These are phyloP conservation scores for Skeletonema menzelii DNA, from an alignment of 108 stramenopile species.

Conservation along the genomic window DNA sequence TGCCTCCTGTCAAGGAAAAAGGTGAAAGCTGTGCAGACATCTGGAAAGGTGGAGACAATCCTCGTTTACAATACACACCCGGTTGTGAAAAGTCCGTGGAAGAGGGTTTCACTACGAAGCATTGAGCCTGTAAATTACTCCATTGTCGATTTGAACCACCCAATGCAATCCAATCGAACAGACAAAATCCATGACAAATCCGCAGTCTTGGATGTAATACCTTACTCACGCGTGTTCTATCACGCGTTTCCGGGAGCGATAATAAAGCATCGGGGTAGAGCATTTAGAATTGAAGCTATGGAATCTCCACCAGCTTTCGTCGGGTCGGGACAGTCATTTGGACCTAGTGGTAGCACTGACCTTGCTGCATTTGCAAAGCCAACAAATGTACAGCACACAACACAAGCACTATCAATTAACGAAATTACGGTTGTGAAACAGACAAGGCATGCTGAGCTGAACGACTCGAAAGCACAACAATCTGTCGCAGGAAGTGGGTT, in stretches of 20 bases:
- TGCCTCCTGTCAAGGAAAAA: slow-evolving; percentile 15
- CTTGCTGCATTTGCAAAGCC: slow-evolving; percentile 76
- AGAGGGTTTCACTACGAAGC: slow-evolving; percentile 70
- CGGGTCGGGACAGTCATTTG: slow-evolving; percentile 26
- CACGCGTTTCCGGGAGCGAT: slow-evolving; percentile 89
- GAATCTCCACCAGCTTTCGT: slow-evolving; percentile 68
- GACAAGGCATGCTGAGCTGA: slow-evolving; percentile 55
- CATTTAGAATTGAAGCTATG: slow-evolving; percentile 79
- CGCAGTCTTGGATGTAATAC: slow-evolving; percentile 77
- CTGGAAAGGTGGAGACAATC: slow-evolving; percentile 2
- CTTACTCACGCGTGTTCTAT: slow-evolving; percentile 82
- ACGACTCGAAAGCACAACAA: slow-evolving; percentile 3
- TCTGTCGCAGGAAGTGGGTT: slow-evolving; percentile 65
- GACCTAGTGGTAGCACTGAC: slow-evolving; percentile 41
- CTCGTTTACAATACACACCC: slow-evolving; percentile 58
- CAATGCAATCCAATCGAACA: slow-evolving; percentile 63
- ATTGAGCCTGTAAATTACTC: slow-evolving; percentile 79
- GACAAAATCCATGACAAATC: slow-evolving; percentile 62
- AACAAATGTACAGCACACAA: slow-evolving; percentile 60
- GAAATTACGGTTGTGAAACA: slow-evolving; percentile 83
- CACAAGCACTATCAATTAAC: slow-evolving; percentile 69
- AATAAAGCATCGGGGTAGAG: slow-evolving; percentile 75
- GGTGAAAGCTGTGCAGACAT: slow-evolving; percentile 9
- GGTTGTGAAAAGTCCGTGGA: slow-evolving; percentile 69
- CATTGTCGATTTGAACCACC: slow-evolving; percentile 80